Conservation (phyloP, 768 basidiomycete species). For the Mycena pura region DNA sequence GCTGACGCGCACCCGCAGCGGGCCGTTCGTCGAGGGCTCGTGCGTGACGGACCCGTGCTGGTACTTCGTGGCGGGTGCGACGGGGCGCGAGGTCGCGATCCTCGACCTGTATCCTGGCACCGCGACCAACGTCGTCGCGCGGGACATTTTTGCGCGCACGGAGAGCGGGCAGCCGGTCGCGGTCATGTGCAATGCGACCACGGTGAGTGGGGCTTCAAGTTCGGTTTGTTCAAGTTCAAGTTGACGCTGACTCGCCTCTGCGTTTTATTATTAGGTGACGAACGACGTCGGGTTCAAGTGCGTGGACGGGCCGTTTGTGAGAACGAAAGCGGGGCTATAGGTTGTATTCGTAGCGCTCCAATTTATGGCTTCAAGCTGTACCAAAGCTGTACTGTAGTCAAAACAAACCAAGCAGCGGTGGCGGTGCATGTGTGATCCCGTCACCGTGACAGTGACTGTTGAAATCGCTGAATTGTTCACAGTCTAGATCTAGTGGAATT, state of each 20-base stretch:
- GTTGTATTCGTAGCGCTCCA: not conserved
- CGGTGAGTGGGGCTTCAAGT: constrained; percentile 40
- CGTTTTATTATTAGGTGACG: constrained; percentile 38
- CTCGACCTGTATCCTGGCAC: constrained; percentile 65
- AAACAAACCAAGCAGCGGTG: no score
- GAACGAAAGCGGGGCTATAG: constrained; percentile 39
- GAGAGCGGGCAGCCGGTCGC: constrained; percentile 48
- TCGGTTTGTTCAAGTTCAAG: not conserved
- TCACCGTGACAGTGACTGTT: no score
- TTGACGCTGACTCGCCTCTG: not conserved
- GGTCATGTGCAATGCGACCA: constrained; percentile 62
- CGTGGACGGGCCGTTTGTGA: constrained; percentile 51
- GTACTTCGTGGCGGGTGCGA: constrained; percentile 60
- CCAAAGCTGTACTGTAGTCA: no score
- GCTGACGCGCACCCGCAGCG: constrained; percentile 30
- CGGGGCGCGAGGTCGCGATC: constrained; percentile 64
- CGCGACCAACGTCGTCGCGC: constrained; percentile 56
- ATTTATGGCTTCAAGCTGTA: no score
- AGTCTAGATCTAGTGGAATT: no score
- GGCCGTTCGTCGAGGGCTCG: constrained; percentile 61
- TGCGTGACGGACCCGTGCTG: constrained; percentile 69
- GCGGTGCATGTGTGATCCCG: no score
- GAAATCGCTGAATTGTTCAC: no score
- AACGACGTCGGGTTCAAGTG: constrained; percentile 59
- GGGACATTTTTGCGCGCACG: constrained; percentile 54